Conservation (phyloP, 2,329 filamentous ascomycete species). For the Ascochyta koolunga region DNA sequence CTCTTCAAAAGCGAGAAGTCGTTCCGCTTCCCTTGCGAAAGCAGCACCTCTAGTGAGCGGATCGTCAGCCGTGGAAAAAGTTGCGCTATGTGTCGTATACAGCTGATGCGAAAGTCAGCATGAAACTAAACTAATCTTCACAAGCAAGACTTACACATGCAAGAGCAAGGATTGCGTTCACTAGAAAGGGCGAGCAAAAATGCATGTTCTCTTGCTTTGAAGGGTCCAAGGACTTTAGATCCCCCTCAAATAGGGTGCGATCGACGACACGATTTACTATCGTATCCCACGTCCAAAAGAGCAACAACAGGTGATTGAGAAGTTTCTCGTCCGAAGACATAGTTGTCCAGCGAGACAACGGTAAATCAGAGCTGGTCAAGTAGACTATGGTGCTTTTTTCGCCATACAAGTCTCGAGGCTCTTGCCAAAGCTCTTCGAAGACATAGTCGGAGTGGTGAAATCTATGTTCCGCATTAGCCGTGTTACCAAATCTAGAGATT, state of each 20-base stretch:
- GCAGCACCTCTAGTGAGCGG: neutral
- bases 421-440: neutral
- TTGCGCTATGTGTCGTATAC: neutral
- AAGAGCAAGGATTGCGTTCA: neutral
- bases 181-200: neutral
- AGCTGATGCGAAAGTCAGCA: neutral
- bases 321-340: neutral
- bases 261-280: neutral
- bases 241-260: neutral
- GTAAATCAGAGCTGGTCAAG: neutral
- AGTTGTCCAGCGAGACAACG: neutral
- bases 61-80: neutral
- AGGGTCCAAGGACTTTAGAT: neutral
- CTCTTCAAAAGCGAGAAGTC: neutral
- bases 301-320: neutral
- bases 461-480: neutral
- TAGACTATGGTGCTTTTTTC: neutral
- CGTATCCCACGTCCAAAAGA: neutral
- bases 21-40: neutral
- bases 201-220: neutral
- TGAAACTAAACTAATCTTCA: neutral
- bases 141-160: neutral
- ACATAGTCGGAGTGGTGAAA: neutral
- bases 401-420: neutral
- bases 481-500: neutral